Conservation (phyloP, 2,329 filamentous ascomycete genomes). For the Colletotrichum costaricense region DNA sequence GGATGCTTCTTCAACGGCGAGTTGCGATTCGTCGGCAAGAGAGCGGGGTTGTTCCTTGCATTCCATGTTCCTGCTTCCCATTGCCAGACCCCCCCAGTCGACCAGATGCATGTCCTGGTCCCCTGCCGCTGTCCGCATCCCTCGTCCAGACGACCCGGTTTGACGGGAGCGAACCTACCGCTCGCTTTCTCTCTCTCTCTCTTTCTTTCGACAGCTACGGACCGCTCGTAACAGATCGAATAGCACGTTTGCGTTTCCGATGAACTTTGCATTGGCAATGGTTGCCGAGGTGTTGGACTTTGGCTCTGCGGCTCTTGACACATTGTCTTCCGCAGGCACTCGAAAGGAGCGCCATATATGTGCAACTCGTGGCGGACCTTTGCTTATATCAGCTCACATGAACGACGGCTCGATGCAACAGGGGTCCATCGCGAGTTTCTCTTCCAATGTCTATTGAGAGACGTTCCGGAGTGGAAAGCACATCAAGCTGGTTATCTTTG, state of each 20-base stretch:
- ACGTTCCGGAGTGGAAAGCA: background rate
- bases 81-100: background rate
- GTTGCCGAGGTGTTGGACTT: conserved; percentile 14
- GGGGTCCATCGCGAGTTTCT: background rate
- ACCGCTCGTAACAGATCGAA: conserved; percentile 1
- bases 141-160: conserved; percentile 11
- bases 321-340: background rate
- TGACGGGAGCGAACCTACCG: conserved; percentile 12
- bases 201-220: conserved; percentile 1
- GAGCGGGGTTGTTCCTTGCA: conserved; percentile 7
- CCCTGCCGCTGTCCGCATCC: background rate
- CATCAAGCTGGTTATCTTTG: background rate
- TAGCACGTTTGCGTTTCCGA: conserved; percentile 13
- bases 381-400: conserved; percentile 4
- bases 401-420: conserved; percentile 11
- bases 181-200: conserved; percentile 17
- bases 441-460: background rate
- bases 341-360: background rate
- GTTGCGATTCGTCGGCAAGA: conserved; percentile 26
- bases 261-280: conserved; percentile 7
- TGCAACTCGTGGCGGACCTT: background rate
- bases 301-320: background rate
- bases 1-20: conserved; percentile 1
- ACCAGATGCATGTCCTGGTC: background rate
- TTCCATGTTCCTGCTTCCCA: background rate